Percentiles rank a stretch among this genome's conserved stretches.
These are phyloP conservation scores for Macadamia integrifolia DNA, from an alignment of 164 flowering plant species.

Conservation along the genomic window DNA sequence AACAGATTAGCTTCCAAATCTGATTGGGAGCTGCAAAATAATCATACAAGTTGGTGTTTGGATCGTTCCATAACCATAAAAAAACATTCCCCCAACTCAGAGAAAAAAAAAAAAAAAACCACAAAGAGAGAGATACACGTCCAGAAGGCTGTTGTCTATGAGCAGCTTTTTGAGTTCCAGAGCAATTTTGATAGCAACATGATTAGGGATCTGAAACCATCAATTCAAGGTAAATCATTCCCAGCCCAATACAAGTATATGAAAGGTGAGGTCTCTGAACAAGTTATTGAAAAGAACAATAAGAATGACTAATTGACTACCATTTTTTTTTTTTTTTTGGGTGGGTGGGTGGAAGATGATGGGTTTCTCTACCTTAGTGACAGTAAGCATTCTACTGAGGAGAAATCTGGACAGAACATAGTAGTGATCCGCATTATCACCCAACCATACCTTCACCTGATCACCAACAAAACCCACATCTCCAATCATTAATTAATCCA, in stretches of 20 bases:
- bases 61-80: neutral
- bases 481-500: too few relatives aligned
- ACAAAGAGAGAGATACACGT: conserved; percentile 58
- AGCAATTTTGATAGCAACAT: conserved; percentile 91
- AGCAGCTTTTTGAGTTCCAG: conserved; percentile 94
- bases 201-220: conserved; percentile 84
- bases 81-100: neutral
- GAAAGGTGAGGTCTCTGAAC: too few relatives aligned
- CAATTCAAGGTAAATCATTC: neutral
- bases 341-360: too few relatives aligned
- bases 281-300: neutral
- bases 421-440: conserved; percentile 95
- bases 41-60: neutral
- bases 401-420: conserved; percentile 91
- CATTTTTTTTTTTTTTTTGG: too few relatives aligned
- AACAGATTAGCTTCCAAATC: conserved; percentile 94
- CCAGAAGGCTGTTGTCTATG: conserved; percentile 88
- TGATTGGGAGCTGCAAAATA: conserved; percentile 71
- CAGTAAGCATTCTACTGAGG: conserved; percentile 94
- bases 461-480: neutral
- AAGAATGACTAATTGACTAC: too few relatives aligned
- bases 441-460: conserved; percentile 96
- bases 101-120: neutral
- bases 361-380: conserved; percentile 59
- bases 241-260: too few relatives aligned